Conservation (phyloP, 768 basidiomycete genomes). For the Boletus bicolor region DNA sequence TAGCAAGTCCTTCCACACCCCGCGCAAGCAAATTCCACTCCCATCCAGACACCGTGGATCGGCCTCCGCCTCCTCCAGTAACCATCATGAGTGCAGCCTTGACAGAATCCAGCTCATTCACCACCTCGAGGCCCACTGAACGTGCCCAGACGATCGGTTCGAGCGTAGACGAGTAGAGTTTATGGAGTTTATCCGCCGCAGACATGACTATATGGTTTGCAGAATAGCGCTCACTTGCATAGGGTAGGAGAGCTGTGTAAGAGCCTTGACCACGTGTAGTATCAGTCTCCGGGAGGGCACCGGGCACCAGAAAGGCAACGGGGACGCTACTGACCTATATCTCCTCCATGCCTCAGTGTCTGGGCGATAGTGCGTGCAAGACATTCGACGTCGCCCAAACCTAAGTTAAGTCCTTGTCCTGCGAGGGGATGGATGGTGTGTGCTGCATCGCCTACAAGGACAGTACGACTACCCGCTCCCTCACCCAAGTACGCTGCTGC, state of each 20-base stretch:
- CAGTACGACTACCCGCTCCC: slow-evolving; percentile 63
- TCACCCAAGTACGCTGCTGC: slow-evolving; percentile 84
- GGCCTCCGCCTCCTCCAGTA: slow-evolving; percentile 54
- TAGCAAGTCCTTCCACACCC: slow-evolving; percentile 44
- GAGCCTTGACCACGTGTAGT: slow-evolving; percentile 47
- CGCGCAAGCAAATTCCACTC: slow-evolving; percentile 34
- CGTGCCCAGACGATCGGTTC: slow-evolving; percentile 82
- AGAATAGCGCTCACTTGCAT: slow-evolving; percentile 78
- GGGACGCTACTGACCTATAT: slow-evolving; percentile 60
- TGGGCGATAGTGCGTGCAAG: slow-evolving; percentile 63
- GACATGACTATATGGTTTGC: slow-evolving; percentile 84
- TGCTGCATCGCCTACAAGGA: slow-evolving; percentile 92
- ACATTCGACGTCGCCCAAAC: slow-evolving; percentile 80
- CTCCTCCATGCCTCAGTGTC: slow-evolving; percentile 62
- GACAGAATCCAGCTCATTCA: slow-evolving; percentile 83
- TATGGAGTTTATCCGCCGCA: slow-evolving; percentile 86
- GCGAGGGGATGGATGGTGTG: slow-evolving; percentile 94
- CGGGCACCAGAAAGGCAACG: background rate
- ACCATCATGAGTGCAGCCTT: slow-evolving; percentile 83
- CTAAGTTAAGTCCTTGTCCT: slow-evolving; percentile 93
- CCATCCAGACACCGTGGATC: slow-evolving; percentile 31
- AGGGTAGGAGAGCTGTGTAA: slow-evolving; percentile 69
- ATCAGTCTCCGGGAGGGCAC: background rate
- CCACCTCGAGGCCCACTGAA: slow-evolving; percentile 81
- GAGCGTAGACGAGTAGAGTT: slow-evolving; percentile 68